Evolutionary conservation across 805 yeast genomes (phyloP).

Genomic region (Pichia nakasei): DNA sequence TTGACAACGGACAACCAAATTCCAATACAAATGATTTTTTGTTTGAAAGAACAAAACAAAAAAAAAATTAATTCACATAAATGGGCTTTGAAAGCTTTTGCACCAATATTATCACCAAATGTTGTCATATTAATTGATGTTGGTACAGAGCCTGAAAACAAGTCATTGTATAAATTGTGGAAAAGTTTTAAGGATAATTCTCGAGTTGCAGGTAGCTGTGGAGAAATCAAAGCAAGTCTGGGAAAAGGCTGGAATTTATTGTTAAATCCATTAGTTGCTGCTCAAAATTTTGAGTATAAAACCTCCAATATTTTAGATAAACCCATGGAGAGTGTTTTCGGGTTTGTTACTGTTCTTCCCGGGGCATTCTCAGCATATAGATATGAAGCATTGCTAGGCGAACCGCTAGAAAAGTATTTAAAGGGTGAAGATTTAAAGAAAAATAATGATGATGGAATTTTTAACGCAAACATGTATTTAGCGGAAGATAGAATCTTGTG

Average conservation of each 20-base stretch:
- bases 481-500: constrained; percentile 96
- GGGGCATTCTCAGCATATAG: constrained; percentile 97
- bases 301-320: constrained; percentile 92
- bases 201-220: constrained; percentile 95
- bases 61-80: constrained; percentile 92
- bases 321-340: constrained; percentile 92
- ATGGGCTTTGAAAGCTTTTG: constrained; percentile 94
- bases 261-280: constrained; percentile 84
- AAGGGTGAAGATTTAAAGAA: constrained; percentile 83
- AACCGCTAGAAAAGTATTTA: constrained; percentile 81
- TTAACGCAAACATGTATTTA: constrained; percentile 91
- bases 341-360: constrained; percentile 88
- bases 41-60: constrained; percentile 81
- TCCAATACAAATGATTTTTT: constrained; percentile 85
- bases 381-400: constrained; percentile 72
- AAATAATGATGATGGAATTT: constrained; percentile 59
- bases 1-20: constrained; percentile 55
- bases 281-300: constrained; percentile 95
- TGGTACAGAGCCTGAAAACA: constrained; percentile 84
- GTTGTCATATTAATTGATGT: constrained; percentile 84
- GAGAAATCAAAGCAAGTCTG: constrained; percentile 83
- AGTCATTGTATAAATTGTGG: constrained; percentile 86
- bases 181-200: constrained; percentile 61
- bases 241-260: constrained; percentile 46
- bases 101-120: constrained; percentile 71